These are phyloP conservation scores for Aristolochia fimbriata DNA, from an alignment of 164 flowering plant genomes.

Conservation along the genomic window DNA sequence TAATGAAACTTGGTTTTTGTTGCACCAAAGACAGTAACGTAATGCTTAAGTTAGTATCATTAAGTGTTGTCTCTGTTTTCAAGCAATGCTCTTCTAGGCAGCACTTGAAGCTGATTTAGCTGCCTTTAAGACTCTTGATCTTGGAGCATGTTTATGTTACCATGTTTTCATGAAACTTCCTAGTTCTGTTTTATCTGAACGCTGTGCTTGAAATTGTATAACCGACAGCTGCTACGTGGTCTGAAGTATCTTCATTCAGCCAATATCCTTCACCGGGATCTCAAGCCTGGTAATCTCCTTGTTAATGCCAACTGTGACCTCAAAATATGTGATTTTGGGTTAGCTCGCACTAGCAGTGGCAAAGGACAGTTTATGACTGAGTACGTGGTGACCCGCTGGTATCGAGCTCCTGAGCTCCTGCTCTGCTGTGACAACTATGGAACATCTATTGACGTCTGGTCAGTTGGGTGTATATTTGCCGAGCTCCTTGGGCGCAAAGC, in stretches of 20 bases:
- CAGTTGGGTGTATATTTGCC: constrained; percentile 93
- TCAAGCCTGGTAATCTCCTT: constrained; percentile 91
- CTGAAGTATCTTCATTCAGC: constrained; percentile 91
- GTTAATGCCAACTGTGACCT: constrained; percentile 89
- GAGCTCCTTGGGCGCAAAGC: constrained; percentile 90
- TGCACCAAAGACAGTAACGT: no score
- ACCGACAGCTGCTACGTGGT: constrained; percentile 70
- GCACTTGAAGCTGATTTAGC: no score
- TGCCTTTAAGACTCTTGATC: no score
- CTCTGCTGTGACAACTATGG: constrained; percentile 91
- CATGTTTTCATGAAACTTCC: no score
- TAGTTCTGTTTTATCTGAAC: no score
- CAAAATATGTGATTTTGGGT: constrained; percentile 89
- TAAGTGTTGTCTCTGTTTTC: no score
- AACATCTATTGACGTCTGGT: constrained; percentile 94
- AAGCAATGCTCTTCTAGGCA: no score
- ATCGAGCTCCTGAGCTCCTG: constrained; percentile 89
- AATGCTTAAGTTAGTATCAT: no score
- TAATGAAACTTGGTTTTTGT: no score
- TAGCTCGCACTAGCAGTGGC: constrained; percentile 73
- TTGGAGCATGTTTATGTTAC: no score
- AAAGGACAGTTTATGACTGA: constrained; percentile 93
- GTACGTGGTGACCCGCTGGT: constrained; percentile 97
- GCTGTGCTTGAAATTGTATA: neutral
- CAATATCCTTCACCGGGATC: constrained; percentile 86